Evolutionary conservation across 2,329 filamentous ascomycete genomes (phyloP).

Genomic region (Plenodomus lindquistii): DNA sequence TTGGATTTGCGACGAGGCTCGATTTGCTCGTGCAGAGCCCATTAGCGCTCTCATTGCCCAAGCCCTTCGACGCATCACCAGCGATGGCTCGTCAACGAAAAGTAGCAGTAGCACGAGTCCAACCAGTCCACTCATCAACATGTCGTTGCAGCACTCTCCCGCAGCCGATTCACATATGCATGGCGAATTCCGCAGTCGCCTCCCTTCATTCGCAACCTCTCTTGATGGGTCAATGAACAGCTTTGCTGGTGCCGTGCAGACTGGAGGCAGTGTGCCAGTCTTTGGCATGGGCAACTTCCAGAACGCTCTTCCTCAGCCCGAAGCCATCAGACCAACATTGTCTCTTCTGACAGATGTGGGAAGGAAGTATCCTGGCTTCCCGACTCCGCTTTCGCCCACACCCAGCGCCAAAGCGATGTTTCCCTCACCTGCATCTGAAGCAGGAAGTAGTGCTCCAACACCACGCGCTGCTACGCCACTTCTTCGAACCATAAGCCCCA

Average conservation of each 20-base stretch:
- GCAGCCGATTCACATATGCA: constrained; percentile 1
- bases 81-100: constrained; percentile 25
- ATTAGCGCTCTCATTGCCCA: constrained; percentile 29
- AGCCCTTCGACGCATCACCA: constrained; percentile 35
- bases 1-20: constrained; percentile 43
- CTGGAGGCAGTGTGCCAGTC: constrained; percentile 8
- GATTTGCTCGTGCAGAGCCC: constrained; percentile 38
- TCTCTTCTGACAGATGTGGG: constrained; percentile 33
- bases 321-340: constrained; percentile 13
- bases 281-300: constrained; percentile 24
- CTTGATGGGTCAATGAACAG: constrained; percentile 15
- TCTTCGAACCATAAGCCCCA: constrained; percentile 17
- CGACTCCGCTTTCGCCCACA: constrained; percentile 36
- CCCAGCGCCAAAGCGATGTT: constrained; percentile 29
- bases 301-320: constrained; percentile 2
- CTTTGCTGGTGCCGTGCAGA: constrained; percentile 3
- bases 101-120: constrained; percentile 18
- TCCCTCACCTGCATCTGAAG: constrained; percentile 31
- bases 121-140: constrained; percentile 18
- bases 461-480: constrained; percentile 14
- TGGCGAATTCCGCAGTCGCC: background rate
- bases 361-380: constrained; percentile 39
- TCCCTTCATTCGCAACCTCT: constrained; percentile 14
- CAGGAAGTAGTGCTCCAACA: constrained; percentile 12
- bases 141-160: constrained; percentile 11